A percentile compares a stretch with the other conserved stretches of the same genome.
Conservation (phyloP, 2,329 filamentous ascomycete genomes). For the Paramyrothecium sp. region DNA sequence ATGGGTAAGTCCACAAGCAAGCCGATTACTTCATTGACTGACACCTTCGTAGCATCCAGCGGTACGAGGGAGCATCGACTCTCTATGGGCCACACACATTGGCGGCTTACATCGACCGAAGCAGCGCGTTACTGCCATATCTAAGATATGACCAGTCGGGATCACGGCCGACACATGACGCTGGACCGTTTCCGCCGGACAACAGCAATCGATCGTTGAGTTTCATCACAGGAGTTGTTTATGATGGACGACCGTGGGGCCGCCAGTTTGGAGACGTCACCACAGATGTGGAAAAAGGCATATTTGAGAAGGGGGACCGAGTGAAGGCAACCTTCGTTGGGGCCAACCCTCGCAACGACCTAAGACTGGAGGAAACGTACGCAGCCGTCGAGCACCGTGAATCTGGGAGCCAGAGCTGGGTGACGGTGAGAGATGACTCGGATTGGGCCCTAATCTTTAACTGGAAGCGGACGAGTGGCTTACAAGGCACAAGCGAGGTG, state of each 20-base stretch:
- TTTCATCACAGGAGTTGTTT: slow-evolving; percentile 77
- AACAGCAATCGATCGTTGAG: slow-evolving; percentile 72
- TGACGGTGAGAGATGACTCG: slow-evolving; percentile 65
- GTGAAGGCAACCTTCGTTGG: slow-evolving; percentile 73
- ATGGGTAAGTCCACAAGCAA: slow-evolving; percentile 23
- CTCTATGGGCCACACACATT: slow-evolving; percentile 82
- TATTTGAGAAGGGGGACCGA: slow-evolving; percentile 55
- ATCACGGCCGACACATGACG: slow-evolving; percentile 19
- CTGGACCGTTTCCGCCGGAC: slow-evolving; percentile 68
- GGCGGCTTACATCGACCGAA: slow-evolving; percentile 83
- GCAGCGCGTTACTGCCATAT: slow-evolving; percentile 66
- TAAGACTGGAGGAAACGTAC: slow-evolving; percentile 75
- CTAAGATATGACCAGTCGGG: slow-evolving; percentile 49
- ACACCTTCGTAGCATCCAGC: slow-evolving; percentile 56
- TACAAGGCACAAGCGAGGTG: slow-evolving; percentile 75
- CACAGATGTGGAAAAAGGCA: slow-evolving; percentile 42
- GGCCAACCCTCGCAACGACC: slow-evolving; percentile 85
- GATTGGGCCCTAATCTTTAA: slow-evolving; percentile 82
- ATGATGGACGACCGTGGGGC: slow-evolving; percentile 64
- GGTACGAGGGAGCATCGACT: slow-evolving; percentile 89
- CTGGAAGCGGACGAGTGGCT: slow-evolving; percentile 71
- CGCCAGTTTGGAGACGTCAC: slow-evolving; percentile 69
- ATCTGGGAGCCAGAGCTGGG: slow-evolving; percentile 49
- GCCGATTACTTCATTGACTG: not conserved
- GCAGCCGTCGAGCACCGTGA: slow-evolving; percentile 63